Conservation (phyloP, 805 yeast genomes). For the Saturnispora kantuleensis region DNA sequence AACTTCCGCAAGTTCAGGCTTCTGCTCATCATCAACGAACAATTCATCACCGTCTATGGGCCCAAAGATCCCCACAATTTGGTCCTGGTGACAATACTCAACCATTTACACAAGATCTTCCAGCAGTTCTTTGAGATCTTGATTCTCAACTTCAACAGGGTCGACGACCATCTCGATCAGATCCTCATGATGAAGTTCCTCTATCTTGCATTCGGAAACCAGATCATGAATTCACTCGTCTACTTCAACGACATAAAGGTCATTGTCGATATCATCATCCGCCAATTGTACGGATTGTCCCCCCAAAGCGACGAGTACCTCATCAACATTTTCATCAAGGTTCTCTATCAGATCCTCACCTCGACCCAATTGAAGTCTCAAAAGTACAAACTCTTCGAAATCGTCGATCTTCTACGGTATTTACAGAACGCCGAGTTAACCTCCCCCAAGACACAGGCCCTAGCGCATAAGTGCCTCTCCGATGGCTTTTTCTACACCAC, state of each 20-base stretch:
- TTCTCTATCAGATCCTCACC: conserved; percentile 58
- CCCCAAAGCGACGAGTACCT: conserved; percentile 41
- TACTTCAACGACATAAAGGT: conserved; percentile 82
- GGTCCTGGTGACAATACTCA: not conserved
- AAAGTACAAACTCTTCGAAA: conserved; percentile 47
- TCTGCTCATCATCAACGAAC: conserved; percentile 73
- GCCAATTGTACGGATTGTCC: conserved; percentile 69
- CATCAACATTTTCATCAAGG: conserved; percentile 64
- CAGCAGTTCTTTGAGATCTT: conserved; percentile 57
- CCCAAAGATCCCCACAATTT: not conserved
- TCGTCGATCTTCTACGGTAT: conserved; percentile 41
- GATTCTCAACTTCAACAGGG: conserved; percentile 70
- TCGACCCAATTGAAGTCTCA: conserved; percentile 51
- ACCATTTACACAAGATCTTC: conserved; percentile 26
- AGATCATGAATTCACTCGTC: conserved; percentile 53
- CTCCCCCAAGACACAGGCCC: conserved; percentile 30
- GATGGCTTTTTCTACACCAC: conserved; percentile 1
- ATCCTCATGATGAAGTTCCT: conserved; percentile 72
- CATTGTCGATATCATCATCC: conserved; percentile 67
- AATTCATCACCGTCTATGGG: conserved; percentile 41
- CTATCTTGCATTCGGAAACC: conserved; percentile 61
- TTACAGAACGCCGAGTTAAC: conserved; percentile 31
- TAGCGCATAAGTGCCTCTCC: conserved; percentile 31
- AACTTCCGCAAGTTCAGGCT: conserved; percentile 63
- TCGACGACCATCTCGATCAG: conserved; percentile 57